Evolutionary conservation across 148 eudicot species (phyloP), one percentile per base, ranked within the genome.

Genomic region (Arbutus unedo): DNA sequence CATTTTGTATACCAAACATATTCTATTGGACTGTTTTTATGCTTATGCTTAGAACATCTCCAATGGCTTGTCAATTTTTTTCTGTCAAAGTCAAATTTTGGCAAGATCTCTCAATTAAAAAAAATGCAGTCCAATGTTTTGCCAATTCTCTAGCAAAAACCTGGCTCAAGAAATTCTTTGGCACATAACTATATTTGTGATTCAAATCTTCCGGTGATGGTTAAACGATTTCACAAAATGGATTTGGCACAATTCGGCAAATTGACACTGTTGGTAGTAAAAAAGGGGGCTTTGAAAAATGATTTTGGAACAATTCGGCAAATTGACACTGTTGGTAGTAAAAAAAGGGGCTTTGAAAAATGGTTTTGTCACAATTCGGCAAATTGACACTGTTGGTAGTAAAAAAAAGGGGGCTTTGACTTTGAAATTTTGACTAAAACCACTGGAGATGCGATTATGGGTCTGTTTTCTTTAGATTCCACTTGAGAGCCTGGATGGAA

Each of bases 1-100:
- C 21, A 54, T 15, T 77, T 54, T 76, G 79, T 56, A 31, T 77
- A 23, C 13, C 67, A 77, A 41, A n/a, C 50, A 78, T 78, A n/a
- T 59, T 59, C 19, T 78, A 16, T 78, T 21, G 5, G 16, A 6
- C 64, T 15, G 19, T 18, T 78, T 41, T 60, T 41, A 16, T 13
- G 45, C 41, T 59, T 45, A 23, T 8, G 11, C 56, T 4, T 62
- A 23, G 38, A 8, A 62, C 70, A 64, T 64, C 41, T 64, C 11
- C 44, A 25, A 66, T 66, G 71, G 44, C 2, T 66, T 31, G 16
- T 66, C 44, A 23, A 31, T 31, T n/a, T 64, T 64, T 5, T 23
- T n/a, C 23, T 9, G 70, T 38, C 70, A 4, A 25, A 66, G 44
- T 31, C 23, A 64, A 64, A 64, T 3, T 64, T 25, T 23, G 4